A percentile compares a stretch with the other conserved stretches of the same genome.
Evolutionary conservation across 805 yeast genomes (phyloP).

Genomic region (Yarrowia sp.): DNA sequence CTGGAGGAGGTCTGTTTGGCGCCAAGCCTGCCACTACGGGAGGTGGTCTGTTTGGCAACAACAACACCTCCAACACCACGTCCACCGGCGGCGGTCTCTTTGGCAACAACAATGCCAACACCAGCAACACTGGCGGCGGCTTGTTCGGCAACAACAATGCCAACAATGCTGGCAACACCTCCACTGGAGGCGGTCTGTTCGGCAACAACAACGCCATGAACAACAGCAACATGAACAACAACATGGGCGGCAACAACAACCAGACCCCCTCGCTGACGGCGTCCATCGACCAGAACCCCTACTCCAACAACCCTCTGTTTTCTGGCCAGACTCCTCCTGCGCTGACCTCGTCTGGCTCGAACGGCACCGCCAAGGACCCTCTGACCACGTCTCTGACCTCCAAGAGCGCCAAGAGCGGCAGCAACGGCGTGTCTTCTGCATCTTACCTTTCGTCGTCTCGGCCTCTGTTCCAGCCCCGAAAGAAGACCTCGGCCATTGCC

Average conservation of each 20-base stretch:
- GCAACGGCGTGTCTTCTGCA: slow-evolving; percentile 57
- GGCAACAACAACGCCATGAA: slow-evolving; percentile 30
- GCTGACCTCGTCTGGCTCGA: slow-evolving; percentile 41
- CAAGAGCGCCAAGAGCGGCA: slow-evolving; percentile 48
- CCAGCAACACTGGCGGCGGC: slow-evolving; percentile 32
- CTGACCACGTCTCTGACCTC: slow-evolving; percentile 49
- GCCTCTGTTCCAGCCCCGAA: slow-evolving; percentile 46
- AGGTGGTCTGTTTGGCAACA: slow-evolving; percentile 30
- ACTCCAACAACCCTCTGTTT: slow-evolving; percentile 75
- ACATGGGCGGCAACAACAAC: slow-evolving; percentile 33
- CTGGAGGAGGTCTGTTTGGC: slow-evolving; percentile 33
- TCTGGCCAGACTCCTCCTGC: slow-evolving; percentile 32
- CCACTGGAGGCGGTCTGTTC: slow-evolving; percentile 35
- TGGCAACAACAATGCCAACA: slow-evolving; percentile 29
- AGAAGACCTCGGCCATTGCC: slow-evolving; percentile 21
- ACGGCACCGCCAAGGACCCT: slow-evolving; percentile 42
- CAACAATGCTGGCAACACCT: slow-evolving; percentile 32
- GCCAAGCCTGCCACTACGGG: slow-evolving; percentile 28
- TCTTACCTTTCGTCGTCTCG: slow-evolving; percentile 61
- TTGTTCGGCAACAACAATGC: slow-evolving; percentile 31
- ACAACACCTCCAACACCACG: slow-evolving; percentile 23
- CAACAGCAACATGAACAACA: slow-evolving; percentile 32
- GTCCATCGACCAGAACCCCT: slow-evolving; percentile 58
- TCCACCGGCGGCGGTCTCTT: slow-evolving; percentile 29
- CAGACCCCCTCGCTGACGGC: slow-evolving; percentile 40